These are phyloP conservation scores for Pelargonium australe DNA, from an alignment of 441 rosid species.

Conservation along the genomic window DNA sequence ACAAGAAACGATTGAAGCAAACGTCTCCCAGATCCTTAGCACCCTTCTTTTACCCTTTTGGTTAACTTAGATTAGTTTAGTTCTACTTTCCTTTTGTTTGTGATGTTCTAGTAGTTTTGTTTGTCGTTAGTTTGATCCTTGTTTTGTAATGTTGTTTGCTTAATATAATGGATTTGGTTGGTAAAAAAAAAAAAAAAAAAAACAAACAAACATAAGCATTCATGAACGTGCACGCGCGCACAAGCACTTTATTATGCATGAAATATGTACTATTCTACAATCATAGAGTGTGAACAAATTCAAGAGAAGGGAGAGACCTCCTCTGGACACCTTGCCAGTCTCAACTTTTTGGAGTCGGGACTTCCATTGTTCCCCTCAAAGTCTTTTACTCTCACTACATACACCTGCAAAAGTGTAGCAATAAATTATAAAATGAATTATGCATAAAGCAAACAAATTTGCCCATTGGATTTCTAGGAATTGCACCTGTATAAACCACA, in stretches of 20 bases:
- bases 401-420: not conserved
- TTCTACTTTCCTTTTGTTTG: too few species aligned
- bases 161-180: too few species aligned
- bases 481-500: not conserved
- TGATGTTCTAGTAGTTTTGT: too few species aligned
- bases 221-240: too few species aligned
- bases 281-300: not conserved
- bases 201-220: not conserved
- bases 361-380: not conserved
- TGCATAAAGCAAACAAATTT: not conserved
- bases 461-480: not conserved
- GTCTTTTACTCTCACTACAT: constrained; percentile 2
- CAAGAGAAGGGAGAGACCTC: constrained; percentile 2
- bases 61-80: too few species aligned
- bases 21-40: too few species aligned
- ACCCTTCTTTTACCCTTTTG: too few species aligned
- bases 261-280: not conserved
- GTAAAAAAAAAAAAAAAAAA: too few species aligned
- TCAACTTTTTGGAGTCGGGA: not conserved
- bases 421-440: not conserved
- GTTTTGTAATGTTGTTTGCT: too few species aligned
- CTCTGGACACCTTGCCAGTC: not conserved
- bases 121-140: too few species aligned
- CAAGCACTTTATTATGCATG: too few species aligned
- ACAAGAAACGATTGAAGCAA: too few species aligned